Evolutionary conservation across 306 rosid genomes (phyloP), one percentile per base, ranked within the genome.

Genomic region (Sesbania bispinosa): DNA sequence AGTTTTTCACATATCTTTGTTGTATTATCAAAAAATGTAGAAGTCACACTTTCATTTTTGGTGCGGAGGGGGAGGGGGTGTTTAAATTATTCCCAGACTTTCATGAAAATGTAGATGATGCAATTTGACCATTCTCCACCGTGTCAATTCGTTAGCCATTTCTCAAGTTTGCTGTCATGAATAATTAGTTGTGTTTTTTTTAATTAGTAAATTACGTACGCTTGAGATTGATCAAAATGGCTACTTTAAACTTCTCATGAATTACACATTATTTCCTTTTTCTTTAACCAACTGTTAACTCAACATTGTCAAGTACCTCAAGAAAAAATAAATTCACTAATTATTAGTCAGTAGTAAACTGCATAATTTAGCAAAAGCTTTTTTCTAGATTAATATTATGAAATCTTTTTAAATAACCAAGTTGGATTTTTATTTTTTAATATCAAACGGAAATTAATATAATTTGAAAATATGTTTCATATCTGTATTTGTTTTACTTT

Each of bases 1-100:
- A 41, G 14, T 47, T 54, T 36, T 73, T 48, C 15, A 18, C 50
- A 18, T 7, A 41, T 58, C 42, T 38, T 68, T 74, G 43, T 63
- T 74, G 80, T 69, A 57, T 55, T 70, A 60, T 51, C 68, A 63
- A 68, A 30, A 78, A 63, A 46, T 62, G 71, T 53, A 47, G 52
- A 35, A 38, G 26, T 61, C 21, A 3, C 54, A 41, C 57, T 68
- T 19, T n/a, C 8, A 2, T 62, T 63, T 71, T 64, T 15, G 51
- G 27, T 24, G 7, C 48, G 59, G 47, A 19, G 36, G 29, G 32
- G 32, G 10, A 2, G 36, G 5, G 36, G 36, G 36, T 0, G 21
- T 35, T 39, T 46, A 62, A 47, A 64, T 57, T 55, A 18, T 65
- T 20, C 71, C 43, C 10, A 4, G 26, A 30, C 45, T 19, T 53